Base-by-base conservation (phyloP, 257 asterid species). In the Plectranthus barbatus region DNA sequence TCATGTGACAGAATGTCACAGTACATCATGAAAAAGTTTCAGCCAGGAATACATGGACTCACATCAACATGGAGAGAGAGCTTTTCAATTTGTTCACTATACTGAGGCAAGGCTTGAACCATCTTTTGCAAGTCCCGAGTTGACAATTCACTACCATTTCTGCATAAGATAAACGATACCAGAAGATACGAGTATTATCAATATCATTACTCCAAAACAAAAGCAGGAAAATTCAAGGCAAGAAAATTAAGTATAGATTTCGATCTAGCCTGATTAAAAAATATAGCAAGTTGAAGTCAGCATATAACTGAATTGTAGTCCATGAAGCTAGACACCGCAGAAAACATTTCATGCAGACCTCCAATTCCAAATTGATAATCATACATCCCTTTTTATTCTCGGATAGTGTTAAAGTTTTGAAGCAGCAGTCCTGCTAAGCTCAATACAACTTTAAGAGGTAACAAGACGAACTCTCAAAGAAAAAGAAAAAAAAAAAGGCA, bases 61-160 rank as follows among this genome's bases (percentile, higher is more conserved):
- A 93, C 99, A 81, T 93, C 99, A 57, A 93, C 97, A 87, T 93
- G 99, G 58, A 93, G 99, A 46, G 99, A 93, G 69, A 93, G 97
- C 81, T 90, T 93, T 76, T 93, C 99, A 48, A 90, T 93, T 77
- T 93, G 99, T 81, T 93, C 97, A 70, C 99, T 90, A 67, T 93
- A 93, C 60, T 93, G 96, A 72, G 99, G 99, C 89, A 93, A 79
- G 61, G 99, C 97, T 75, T 93, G 99, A 73, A 93, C 99, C 97
- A 90, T 85, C 90, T 86, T 90, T 81, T 93, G 97, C 87, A 93
- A 81, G 68, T 93, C 99, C 64, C 95, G 88, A 51, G 96, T 93
- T 40, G 99, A 93, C 69, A 93, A 75, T 60, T 85, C 88, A 60
- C 87, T 81, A 70, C 97, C 86, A 51, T 79, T 84, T 74, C 99